Evolutionary conservation across 257 asterid genomes (phyloP), one percentile per base, ranked within the genome.

Genomic region (Forsythia suspensa): DNA sequence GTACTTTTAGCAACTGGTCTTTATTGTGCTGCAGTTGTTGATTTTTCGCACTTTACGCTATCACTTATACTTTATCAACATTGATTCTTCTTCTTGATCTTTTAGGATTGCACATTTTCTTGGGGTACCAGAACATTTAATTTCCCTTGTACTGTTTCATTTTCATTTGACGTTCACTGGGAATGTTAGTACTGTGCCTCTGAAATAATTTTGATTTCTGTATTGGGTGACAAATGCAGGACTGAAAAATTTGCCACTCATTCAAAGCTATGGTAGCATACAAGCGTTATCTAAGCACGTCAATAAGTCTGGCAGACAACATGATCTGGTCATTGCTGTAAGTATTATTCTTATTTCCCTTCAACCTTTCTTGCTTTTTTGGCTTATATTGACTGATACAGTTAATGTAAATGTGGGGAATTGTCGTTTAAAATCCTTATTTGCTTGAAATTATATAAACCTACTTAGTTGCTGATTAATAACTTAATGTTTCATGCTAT

Each of bases 261-360:
- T 90, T 75, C 92, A 92, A 82, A 89, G 99, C 86, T 93, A 89
- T 48, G 84, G 85, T 65, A 89, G 92, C 88, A 89, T 95, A 72
- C 96, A 87, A 80, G 84, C 89, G 77, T 82, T 95, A 80, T 42
- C 88, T 73, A 89, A 89, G 87, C 82, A 73, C 51, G 84, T 87
- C 79, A 86, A 84, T 59, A 93, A 95, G 88, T 84, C 96, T 21
- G 96, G 93, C 74, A 86, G 97, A 82, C 82, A 77, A 82, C 98
- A 95, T 46, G 92, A 95, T 71, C 85, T 93, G 76, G 98, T 95
- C 70, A 90, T 93, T 59, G 98, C 97, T 83, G 99, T 95, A 87
- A 91, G 98, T 83, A 72, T 76, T 66, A 52, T 80, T 72, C 44
- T 66, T 76, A 8, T 77, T 76, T 39, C 71, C 73, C 16, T 29